Conservation (phyloP, 1,284 basidiomycete species). For the Schizophyllum amplum region DNA sequence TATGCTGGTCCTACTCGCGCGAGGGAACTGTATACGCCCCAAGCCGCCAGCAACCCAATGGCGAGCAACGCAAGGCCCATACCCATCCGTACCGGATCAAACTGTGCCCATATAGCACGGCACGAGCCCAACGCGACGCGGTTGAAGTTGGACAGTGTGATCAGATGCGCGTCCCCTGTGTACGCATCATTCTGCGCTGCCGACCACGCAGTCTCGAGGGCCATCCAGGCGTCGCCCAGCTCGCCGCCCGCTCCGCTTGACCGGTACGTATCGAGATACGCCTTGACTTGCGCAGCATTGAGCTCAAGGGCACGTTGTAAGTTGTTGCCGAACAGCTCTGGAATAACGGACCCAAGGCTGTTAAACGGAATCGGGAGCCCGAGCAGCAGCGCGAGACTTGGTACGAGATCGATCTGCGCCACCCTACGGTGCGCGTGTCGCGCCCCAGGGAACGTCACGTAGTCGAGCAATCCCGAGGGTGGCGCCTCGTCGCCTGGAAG, state of each 20-base stretch:
- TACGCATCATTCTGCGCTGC: slow-evolving; percentile 18
- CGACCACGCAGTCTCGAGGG: slow-evolving; percentile 42
- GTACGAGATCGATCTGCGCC: slow-evolving; percentile 93
- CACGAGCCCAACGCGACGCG: slow-evolving; percentile 65
- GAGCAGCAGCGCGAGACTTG: slow-evolving; percentile 84
- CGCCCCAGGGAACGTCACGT: slow-evolving; percentile 56
- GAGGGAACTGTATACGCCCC: slow-evolving; percentile 40
- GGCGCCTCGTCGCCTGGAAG: slow-evolving; percentile 19
- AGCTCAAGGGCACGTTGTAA: slow-evolving; percentile 55
- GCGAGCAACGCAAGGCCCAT: slow-evolving; percentile 53
- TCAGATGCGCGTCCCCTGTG: slow-evolving; percentile 24
- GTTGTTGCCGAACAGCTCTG: slow-evolving; percentile 67
- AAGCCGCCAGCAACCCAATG: slow-evolving; percentile 37
- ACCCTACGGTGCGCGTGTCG: slow-evolving; percentile 53
- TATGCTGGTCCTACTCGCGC: slow-evolving; percentile 27
- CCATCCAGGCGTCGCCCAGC: slow-evolving; percentile 54
- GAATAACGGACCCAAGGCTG: slow-evolving; percentile 87
- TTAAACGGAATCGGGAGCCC: slow-evolving; percentile 94
- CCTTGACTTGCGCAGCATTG: slow-evolving; percentile 73
- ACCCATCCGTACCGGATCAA: slow-evolving; percentile 73
- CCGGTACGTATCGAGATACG: slow-evolving; percentile 75
- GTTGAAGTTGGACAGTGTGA: slow-evolving; percentile 46
- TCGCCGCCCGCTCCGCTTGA: slow-evolving; percentile 63
- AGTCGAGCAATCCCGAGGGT: slow-evolving; percentile 42
- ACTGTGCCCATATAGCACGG: slow-evolving; percentile 90